These are phyloP conservation scores for Corylus heterophylla DNA, from an alignment of 306 rosid species.

Conservation along the genomic window DNA sequence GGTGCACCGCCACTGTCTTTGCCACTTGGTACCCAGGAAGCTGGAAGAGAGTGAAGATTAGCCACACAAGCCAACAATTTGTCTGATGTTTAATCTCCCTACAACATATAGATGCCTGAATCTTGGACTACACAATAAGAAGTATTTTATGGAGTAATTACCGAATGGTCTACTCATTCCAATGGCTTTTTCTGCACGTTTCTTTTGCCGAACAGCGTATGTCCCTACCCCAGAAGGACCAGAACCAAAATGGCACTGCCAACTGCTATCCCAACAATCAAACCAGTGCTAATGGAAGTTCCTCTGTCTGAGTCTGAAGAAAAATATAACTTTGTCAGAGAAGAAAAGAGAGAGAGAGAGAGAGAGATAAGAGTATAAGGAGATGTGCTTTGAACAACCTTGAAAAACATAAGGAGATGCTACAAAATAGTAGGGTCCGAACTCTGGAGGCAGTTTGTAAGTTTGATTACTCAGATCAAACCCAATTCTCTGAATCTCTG, in stretches of 20 bases:
- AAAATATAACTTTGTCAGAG: conserved; percentile 28
- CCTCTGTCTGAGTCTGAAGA: conserved; percentile 44
- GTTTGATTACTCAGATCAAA: conserved; percentile 78
- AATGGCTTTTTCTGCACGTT: conserved; percentile 90
- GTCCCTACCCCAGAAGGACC: conserved; percentile 62
- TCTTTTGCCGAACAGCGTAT: conserved; percentile 84
- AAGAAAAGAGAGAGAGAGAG: background rate
- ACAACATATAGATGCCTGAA: conserved; percentile 13
- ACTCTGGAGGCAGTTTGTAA: conserved; percentile 70
- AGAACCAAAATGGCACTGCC: conserved; percentile 61
- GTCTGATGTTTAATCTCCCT: conserved; percentile 3
- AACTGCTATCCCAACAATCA: conserved; percentile 53
- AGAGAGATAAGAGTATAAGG: background rate
- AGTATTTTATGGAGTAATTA: conserved; percentile 27
- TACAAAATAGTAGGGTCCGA: conserved; percentile 80
- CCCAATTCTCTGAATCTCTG: conserved; percentile 79
- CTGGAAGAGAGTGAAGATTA: conserved; percentile 40
- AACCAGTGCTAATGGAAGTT: conserved; percentile 49
- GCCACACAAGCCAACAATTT: conserved; percentile 15
- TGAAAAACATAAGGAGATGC: conserved; percentile 69
- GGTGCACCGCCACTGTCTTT: conserved; percentile 95
- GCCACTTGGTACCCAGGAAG: conserved; percentile 95
- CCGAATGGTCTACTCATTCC: conserved; percentile 88
- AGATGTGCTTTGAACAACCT: conserved; percentile 40
- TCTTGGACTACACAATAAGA: conserved; percentile 18